Evolutionary conservation across 495 filamentous ascomycete species (phyloP), one percentile per base, ranked within the genome.

Genomic region (Podospora tetraspora): DNA sequence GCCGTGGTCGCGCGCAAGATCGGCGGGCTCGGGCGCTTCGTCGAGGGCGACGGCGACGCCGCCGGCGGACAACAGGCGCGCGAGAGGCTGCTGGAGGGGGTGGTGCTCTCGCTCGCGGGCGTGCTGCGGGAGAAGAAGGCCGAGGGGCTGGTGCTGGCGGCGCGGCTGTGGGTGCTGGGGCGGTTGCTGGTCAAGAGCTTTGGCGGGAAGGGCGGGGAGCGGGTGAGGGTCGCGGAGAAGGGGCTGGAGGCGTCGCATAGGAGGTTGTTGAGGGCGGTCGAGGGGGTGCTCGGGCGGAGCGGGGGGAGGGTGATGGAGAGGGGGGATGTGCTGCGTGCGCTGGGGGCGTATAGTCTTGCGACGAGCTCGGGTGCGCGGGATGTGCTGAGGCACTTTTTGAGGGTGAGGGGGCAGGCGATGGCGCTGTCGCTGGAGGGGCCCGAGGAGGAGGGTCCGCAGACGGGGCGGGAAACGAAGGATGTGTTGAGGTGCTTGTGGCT

Each of bases 281-380:
- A 95, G 70, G 87, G 85, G 62, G 84, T 84, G 8, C 78, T 98
- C 57, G 85, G 82, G 63, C 73, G 77, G 78, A 81, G 61, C 63
- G 76, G 56, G 61, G 70, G 63, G 57, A 68, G 58, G 61, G 81
- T 84, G 29, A 82, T 82, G 65, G 70, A 64, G 57, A 68, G 58
- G 61, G 81, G 84, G 25, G 82, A 82, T 34, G 83, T 96, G 21
- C 81, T 93, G 16, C 92, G 72, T 62, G 86, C 86, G 13, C 83
- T 98, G 75, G 88, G 87, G 43, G 94, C 94, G 7, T 96, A 93
- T 74, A 91, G 90, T 62, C 81, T 99, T 23, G 87, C 88, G 1
- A 95, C 91, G 9, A 96, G 88, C 71, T 92, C 92, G 10, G 91
- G 92, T 0, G 88, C 92, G 0, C 86, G 87, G 64, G 93, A 97